A percentile compares a stretch with the other conserved stretches of the same genome.
Conservation (phyloP, 208 protist species). For the Wallacemonas collosoma region DNA sequence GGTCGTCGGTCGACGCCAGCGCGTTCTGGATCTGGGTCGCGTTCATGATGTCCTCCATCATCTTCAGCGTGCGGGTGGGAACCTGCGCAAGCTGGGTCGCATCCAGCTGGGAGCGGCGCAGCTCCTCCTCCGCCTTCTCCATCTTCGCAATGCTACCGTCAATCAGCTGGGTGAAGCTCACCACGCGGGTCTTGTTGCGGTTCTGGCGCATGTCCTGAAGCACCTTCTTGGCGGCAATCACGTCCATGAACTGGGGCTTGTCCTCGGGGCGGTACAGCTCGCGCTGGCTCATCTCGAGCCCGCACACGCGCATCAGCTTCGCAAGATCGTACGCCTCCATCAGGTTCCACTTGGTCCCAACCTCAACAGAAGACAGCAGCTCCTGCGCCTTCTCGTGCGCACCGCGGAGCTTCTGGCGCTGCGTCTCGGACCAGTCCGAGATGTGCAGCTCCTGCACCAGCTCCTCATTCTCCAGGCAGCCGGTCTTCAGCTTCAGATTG, state of each 20-base stretch:
- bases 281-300: constrained; percentile 55
- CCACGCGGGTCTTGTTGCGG: constrained; percentile 70
- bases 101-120: constrained; percentile 43
- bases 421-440: constrained; percentile 71
- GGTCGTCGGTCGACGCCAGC: constrained; percentile 56
- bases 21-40: constrained; percentile 65
- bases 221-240: constrained; percentile 57
- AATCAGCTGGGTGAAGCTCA: constrained; percentile 64
- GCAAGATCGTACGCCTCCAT: constrained; percentile 66
- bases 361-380: constrained; percentile 58
- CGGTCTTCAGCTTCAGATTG: constrained; percentile 80
- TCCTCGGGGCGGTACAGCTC: constrained; percentile 78
- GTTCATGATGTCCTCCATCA: constrained; percentile 76
- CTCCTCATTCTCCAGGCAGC: constrained; percentile 72
- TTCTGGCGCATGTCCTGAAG: constrained; percentile 69
- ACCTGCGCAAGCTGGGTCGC: constrained; percentile 65
- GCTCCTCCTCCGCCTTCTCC: constrained; percentile 70
- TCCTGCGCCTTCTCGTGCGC: constrained; percentile 76
- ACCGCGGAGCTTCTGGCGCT: constrained; percentile 64
- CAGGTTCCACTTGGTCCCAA: constrained; percentile 65
- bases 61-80: constrained; percentile 50
- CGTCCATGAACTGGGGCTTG: constrained; percentile 75
- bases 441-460: constrained; percentile 76
- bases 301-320: constrained; percentile 56
- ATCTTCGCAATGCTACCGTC: constrained; percentile 67